Conservation (phyloP, 2,329 filamentous ascomycete species). For the Cercospora sp. region DNA sequence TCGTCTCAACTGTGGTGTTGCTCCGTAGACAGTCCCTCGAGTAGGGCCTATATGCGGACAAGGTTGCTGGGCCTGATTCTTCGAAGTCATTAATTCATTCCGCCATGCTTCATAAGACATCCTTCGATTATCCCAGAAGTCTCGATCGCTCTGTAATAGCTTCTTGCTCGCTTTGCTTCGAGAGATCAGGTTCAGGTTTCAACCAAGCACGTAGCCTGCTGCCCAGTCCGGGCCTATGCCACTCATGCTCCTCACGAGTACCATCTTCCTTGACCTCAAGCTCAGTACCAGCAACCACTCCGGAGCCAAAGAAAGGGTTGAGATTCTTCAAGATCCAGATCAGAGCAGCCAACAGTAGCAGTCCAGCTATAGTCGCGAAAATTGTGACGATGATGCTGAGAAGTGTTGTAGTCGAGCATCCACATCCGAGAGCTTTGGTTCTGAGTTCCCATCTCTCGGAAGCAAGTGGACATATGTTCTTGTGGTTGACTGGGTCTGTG, state of each 20-base stretch:
- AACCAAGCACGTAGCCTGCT: conserved; percentile 20
- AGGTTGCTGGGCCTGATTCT: not conserved
- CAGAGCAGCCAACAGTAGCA: conserved; percentile 41
- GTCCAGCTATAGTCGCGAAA: conserved; percentile 43
- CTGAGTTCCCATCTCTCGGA: conserved; percentile 50
- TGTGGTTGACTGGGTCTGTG: conserved; percentile 42
- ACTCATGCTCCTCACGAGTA: conserved; percentile 25
- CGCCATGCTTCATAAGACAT: not conserved
- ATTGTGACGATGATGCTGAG: conserved; percentile 47
- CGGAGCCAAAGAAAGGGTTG: conserved; percentile 34
- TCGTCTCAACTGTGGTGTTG: not conserved
- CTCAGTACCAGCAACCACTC: conserved; percentile 34
- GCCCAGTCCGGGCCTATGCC: conserved; percentile 24
- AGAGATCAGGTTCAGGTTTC: conserved; percentile 19
- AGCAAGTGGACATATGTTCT: conserved; percentile 38
- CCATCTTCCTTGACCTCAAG: conserved; percentile 36
- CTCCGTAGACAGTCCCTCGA: not conserved
- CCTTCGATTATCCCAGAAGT: conserved; percentile 26
- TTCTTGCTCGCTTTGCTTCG: conserved; percentile 42
- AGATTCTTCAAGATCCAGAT: conserved; percentile 20
- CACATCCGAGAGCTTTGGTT: conserved; percentile 47
- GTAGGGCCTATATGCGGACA: not conserved
- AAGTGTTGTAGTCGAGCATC: conserved; percentile 49
- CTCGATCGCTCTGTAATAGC: conserved; percentile 36
- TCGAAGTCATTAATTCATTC: not conserved